Evolutionary conservation across 1,139 yeast genomes (phyloP).

Genomic region (Taphrina pruni): DNA sequence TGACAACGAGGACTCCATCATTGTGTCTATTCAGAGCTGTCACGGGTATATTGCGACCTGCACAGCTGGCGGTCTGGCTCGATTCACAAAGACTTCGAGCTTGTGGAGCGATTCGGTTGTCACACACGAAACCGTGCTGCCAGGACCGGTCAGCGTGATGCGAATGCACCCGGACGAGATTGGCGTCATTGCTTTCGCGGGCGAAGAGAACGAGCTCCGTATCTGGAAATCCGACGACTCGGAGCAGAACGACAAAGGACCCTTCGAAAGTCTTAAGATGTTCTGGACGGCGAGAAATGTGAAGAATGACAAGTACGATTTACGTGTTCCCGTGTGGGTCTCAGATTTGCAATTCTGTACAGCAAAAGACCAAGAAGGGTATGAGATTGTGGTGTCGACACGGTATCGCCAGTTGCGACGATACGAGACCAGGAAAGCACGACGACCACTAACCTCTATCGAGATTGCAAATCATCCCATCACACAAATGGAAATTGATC

Average conservation of each 20-base stretch:
- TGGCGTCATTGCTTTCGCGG: conserved; percentile 56
- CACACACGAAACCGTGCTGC: conserved; percentile 47
- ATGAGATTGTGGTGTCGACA: conserved; percentile 11
- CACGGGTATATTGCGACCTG: conserved; percentile 56
- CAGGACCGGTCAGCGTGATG: conserved; percentile 55
- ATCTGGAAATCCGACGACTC: conserved; percentile 43
- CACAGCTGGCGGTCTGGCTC: conserved; percentile 56
- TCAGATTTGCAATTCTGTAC: conserved; percentile 50
- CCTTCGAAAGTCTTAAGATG: conserved; percentile 25
- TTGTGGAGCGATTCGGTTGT: not conserved
- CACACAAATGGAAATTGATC: conserved; percentile 9
- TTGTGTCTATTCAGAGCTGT: conserved; percentile 52
- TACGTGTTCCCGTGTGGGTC: conserved; percentile 54
- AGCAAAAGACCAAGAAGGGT: not conserved
- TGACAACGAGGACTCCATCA: conserved; percentile 48
- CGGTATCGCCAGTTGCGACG: conserved; percentile 48
- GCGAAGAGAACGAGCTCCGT: conserved; percentile 58
- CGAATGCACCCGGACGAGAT: conserved; percentile 51
- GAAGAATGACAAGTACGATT: conserved; percentile 52
- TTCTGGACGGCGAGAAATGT: conserved; percentile 54
- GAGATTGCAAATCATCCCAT: conserved; percentile 28
- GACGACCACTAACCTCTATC: conserved; percentile 47
- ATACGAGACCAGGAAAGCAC: conserved; percentile 50
- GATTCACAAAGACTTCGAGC: conserved; percentile 55
- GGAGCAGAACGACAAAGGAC: conserved; percentile 5